Percentiles rank a stretch among this genome's conserved stretches.
phyloP scores from a whole-genome alignment of 2,329 filamentous ascomycete genomes.

The Aspergillus sp. region DNA sequence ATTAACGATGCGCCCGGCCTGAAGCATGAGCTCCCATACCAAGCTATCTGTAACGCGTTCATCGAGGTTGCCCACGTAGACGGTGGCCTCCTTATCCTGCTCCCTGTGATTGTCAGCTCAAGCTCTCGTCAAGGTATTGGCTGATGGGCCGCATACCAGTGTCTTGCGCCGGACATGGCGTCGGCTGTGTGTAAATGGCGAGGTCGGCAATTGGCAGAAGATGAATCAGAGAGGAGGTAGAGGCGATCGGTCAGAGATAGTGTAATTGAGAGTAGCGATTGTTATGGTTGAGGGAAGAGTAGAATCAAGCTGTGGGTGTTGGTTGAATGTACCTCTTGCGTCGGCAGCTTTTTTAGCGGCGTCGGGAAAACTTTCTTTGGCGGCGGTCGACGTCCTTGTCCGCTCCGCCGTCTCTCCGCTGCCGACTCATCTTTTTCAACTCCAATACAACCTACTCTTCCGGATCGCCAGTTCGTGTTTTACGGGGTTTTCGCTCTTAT shows the following conservation, averaged over 20 bases:
- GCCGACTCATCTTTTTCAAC: neutral
- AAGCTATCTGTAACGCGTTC: conserved; percentile 88
- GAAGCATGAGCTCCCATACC: conserved; percentile 97
- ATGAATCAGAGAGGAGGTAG: neutral
- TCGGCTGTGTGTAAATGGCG: conserved; percentile 1
- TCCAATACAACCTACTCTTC: neutral
- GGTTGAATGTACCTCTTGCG: neutral
- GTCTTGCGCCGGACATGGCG: conserved; percentile 68
- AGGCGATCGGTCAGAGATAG: neutral
- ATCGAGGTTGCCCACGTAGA: conserved; percentile 98
- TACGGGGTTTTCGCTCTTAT: neutral
- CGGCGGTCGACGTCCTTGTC: conserved; percentile 10
- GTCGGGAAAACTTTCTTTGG: conserved; percentile 28
- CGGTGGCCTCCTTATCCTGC: conserved; percentile 96
- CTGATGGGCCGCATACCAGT: conserved; percentile 63
- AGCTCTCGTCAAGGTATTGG: no score
- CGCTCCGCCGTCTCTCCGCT: conserved; percentile 17
- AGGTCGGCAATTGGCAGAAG: neutral
- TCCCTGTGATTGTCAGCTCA: conserved; percentile 60
- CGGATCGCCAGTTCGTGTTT: neutral
- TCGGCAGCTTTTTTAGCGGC: conserved; percentile 17
- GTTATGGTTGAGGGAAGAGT: neutral
- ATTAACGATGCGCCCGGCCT: conserved; percentile 95
- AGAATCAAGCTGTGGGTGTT: neutral
- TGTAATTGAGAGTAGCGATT: neutral